Evolutionary conservation across 192 early-diverging fungal species (phyloP).

Genomic region (Diversispora eburnea): DNA sequence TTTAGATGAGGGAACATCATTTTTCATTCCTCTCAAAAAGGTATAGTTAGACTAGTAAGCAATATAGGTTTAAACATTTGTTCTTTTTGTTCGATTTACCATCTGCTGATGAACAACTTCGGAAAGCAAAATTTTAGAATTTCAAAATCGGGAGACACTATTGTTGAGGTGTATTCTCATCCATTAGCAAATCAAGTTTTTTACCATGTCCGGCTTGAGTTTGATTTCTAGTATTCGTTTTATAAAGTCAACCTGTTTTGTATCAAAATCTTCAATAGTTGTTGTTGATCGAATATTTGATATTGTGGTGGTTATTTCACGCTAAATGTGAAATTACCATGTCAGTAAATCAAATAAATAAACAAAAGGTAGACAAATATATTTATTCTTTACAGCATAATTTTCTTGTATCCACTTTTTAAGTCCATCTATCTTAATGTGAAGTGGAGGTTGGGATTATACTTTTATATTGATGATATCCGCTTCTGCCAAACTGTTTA

Average conservation of each 20-base stretch:
- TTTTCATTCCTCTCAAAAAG: not conserved
- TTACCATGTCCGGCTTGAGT: slow-evolving; percentile 12
- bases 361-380: slow-evolving; percentile 1
- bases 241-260: not conserved
- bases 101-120: not conserved
- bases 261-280: not conserved
- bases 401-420: not conserved
- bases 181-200: slow-evolving; percentile 2
- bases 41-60: not conserved
- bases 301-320: not conserved
- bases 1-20: slow-evolving; percentile 9
- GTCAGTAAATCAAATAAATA: slow-evolving; percentile 7
- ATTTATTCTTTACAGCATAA: not conserved
- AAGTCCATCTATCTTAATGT: not conserved
- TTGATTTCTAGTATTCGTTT: not conserved
- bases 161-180: slow-evolving; percentile 5
- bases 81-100: not conserved
- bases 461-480: not conserved
- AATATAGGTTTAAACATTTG: not conserved
- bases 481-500: not conserved
- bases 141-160: slow-evolving; percentile 9
- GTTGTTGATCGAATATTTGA: slow-evolving; percentile 2
- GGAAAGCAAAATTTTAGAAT: slow-evolving; percentile 1
- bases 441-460: not conserved
- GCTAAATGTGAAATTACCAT: slow-evolving; percentile 6